Base-by-base conservation (phyloP, 2,329 filamentous ascomycete genomes). In the Fonsecaea multimorphosa region DNA sequence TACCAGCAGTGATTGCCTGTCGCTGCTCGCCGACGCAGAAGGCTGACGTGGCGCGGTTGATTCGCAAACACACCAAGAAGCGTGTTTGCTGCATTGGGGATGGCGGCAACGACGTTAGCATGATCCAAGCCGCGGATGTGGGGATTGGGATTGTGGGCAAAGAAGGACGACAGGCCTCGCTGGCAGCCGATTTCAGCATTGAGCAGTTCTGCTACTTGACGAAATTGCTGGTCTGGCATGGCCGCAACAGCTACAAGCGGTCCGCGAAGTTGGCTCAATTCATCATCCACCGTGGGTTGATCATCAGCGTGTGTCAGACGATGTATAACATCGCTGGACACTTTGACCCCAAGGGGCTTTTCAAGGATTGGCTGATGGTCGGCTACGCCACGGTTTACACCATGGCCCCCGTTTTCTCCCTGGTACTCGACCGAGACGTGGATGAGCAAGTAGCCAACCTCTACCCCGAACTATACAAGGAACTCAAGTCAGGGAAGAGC, bases 61-160 rank as follows among this genome's bases (percentile, higher is more conserved):
- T 99, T 79, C 92, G 93, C 67, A 87, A 91, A 58, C 89, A 92
- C 78, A 99, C 95, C 22, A 93, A 92, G 78, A 98, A 98, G 79
- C 90, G 96, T 14, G 91, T 98, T 16, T 97, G 93, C 80, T 98
- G 95, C 76, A 99, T 99, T 72, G 95, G 95, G 40, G 95, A 99
- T 75, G 95, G 95, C 71, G 95, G 96, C 73, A 99, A 99, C 79
- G 96, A 99, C 76, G 95, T 99, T 4, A 94, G 90, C 72, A 99
- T 99, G 95, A 99, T 99, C 72, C 95, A 98, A 82, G 94, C 95
- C 7, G 95, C 96, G 0, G 95, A 99, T 74, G 93, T 99, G 0
- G 96, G 96, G 67, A 94, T 99, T 29, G 95, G 95, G 67, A 99
- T 99, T 68, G 95, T 98, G 0, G 95, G 95, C 66, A 99, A 99